Evolutionary conservation across 441 rosid species (phyloP).

Genomic region (Lepidium campestre): DNA sequence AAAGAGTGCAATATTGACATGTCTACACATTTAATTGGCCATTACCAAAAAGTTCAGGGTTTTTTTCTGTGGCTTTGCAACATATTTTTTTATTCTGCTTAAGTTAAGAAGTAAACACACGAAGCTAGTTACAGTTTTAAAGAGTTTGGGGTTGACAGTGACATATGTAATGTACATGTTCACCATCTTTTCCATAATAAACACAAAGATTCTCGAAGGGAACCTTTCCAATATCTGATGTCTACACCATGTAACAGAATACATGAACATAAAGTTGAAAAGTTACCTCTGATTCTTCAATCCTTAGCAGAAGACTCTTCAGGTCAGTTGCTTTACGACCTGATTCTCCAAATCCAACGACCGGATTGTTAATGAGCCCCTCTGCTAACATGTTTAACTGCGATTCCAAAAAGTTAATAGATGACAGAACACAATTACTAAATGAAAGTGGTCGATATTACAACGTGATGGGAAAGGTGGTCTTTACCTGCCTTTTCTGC

Average conservation of each 20-base stretch:
- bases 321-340: constrained; percentile 75
- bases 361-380: constrained; percentile 89
- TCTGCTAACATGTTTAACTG: constrained; percentile 95
- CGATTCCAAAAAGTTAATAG: constrained; percentile 24
- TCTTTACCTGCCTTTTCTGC: constrained; percentile 98
- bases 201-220: background rate
- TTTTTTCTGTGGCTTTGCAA: background rate
- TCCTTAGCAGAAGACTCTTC: constrained; percentile 80
- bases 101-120: background rate
- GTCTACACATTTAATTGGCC: background rate
- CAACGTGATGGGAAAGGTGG: constrained; percentile 20
- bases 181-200: constrained; percentile 1
- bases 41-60: background rate
- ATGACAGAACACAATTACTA: constrained; percentile 14
- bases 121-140: background rate
- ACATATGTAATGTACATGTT: background rate
- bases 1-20: background rate
- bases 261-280: constrained; percentile 3
- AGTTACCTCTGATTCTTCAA: constrained; percentile 97
- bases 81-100: background rate
- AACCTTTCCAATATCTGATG: background rate
- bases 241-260: background rate
- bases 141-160: background rate
- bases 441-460: constrained; percentile 14
- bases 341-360: constrained; percentile 92